phyloP scores from a whole-genome alignment of 768 basidiomycete genomes.

The Tricholoma sp. region DNA sequence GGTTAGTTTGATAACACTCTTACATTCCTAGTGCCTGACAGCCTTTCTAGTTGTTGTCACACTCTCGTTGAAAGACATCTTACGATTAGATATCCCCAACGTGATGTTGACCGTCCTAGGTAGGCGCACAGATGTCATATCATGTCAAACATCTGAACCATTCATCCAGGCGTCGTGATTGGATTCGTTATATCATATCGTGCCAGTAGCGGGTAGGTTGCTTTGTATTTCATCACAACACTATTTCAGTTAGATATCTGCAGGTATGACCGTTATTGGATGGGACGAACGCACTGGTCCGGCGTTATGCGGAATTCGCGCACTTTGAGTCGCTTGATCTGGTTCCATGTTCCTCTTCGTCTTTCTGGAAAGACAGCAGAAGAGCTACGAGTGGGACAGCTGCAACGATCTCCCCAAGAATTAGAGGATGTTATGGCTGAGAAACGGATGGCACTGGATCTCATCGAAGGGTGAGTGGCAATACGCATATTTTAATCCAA shows the following conservation, averaged over 20 bases:
- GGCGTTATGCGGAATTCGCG: constrained; percentile 49
- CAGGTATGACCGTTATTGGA: constrained; percentile 64
- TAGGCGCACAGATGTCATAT: constrained; percentile 16
- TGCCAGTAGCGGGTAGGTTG: constrained; percentile 49
- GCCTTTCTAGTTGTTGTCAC: constrained; percentile 33
- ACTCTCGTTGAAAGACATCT: constrained; percentile 33
- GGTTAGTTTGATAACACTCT: constrained; percentile 18
- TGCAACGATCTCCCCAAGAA: constrained; percentile 35
- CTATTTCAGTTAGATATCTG: background rate
- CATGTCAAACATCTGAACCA: background rate
- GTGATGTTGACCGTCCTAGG: constrained; percentile 61
- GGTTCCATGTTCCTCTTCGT: constrained; percentile 57
- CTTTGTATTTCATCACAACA: background rate
- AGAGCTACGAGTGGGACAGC: constrained; percentile 26
- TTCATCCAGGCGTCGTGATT: constrained; percentile 38
- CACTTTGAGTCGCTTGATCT: constrained; percentile 48
- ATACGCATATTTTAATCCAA: background rate
- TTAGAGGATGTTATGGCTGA: constrained; percentile 51
- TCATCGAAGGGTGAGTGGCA: constrained; percentile 47
- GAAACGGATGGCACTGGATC: constrained; percentile 54
- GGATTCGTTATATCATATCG: constrained; percentile 69
- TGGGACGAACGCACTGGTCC: constrained; percentile 51
- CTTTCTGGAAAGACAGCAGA: constrained; percentile 34
- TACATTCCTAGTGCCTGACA: background rate
- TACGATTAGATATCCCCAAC: constrained; percentile 43